Conservation (phyloP, 1,284 basidiomycete species). For the Cerioporus squamosus region DNA sequence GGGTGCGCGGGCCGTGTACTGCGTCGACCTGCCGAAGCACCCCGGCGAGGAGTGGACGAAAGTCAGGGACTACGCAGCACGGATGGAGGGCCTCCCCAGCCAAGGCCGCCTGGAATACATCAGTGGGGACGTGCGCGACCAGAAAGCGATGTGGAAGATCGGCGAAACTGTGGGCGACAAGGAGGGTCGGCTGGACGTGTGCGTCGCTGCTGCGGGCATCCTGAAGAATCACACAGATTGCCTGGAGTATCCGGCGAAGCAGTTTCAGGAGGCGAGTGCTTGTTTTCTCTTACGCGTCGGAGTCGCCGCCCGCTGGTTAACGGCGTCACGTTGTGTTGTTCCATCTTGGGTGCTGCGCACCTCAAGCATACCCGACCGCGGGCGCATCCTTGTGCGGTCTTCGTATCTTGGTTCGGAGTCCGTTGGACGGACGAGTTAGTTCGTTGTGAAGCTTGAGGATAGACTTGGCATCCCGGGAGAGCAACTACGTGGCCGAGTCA, state of each 20-base stretch:
- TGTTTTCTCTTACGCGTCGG: not conserved
- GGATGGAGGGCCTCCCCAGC: constrained; percentile 41
- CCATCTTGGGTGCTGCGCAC: too few relatives aligned
- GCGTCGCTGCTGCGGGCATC: constrained; percentile 68
- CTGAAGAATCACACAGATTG: constrained; percentile 66
- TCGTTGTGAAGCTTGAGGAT: too few relatives aligned
- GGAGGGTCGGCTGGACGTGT: constrained; percentile 72
- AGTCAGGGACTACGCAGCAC: constrained; percentile 56
- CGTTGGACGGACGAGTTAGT: too few relatives aligned
- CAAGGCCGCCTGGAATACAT: constrained; percentile 66
- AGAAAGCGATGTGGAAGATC: constrained; percentile 57
- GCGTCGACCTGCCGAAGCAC: constrained; percentile 69
- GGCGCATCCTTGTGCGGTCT: too few relatives aligned
- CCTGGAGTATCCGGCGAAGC: constrained; percentile 69
- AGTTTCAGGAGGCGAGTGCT: constrained; percentile 66
- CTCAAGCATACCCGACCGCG: too few relatives aligned
- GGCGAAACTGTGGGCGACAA: constrained; percentile 64
- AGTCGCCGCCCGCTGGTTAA: not conserved
- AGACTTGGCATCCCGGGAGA: too few relatives aligned
- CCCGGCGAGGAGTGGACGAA: constrained; percentile 72
- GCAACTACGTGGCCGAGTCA: too few relatives aligned
- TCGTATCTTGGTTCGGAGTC: too few relatives aligned
- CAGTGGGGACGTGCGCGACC: constrained; percentile 66
- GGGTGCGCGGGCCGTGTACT: constrained; percentile 78
- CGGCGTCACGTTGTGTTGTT: not conserved